phyloP scores from a whole-genome alignment of 2,329 filamentous ascomycete genomes.

The Sarocladium kiliense region DNA sequence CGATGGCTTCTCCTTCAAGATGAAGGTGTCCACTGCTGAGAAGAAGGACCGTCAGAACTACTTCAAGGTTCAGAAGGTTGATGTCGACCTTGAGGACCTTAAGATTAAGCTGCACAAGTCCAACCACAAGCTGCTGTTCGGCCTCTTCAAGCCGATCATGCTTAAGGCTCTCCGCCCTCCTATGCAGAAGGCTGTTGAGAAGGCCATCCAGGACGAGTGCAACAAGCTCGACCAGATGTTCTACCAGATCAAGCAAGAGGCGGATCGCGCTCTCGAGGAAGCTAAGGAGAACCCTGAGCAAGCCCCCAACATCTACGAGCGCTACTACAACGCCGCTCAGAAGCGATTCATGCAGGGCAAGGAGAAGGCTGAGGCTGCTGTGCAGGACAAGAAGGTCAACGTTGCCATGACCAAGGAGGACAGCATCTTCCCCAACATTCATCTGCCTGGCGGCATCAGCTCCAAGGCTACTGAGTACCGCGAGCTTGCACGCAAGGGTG shows the following conservation, averaged over 20 bases:
- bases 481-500: constrained; percentile 79
- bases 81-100: constrained; percentile 75
- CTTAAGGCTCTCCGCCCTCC: constrained; percentile 79
- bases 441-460: constrained; percentile 76
- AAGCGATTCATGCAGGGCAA: constrained; percentile 70
- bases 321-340: constrained; percentile 73
- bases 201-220: constrained; percentile 80
- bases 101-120: constrained; percentile 91
- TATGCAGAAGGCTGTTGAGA: constrained; percentile 82
- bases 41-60: constrained; percentile 73
- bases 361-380: constrained; percentile 62
- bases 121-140: constrained; percentile 88
- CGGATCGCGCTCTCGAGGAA: constrained; percentile 64
- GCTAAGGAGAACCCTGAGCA: constrained; percentile 57
- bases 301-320: constrained; percentile 77
- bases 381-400: constrained; percentile 63
- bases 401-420: constrained; percentile 62
- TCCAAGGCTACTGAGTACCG: constrained; percentile 93
- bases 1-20: constrained; percentile 84
- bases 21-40: constrained; percentile 79
- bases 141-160: constrained; percentile 79
- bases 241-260: constrained; percentile 78
- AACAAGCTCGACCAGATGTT: constrained; percentile 67
- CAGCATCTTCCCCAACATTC: constrained; percentile 81
- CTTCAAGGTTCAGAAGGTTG: constrained; percentile 90